Base-by-base conservation (phyloP, 129 eudicot species). In the Cynara cardunculus region DNA sequence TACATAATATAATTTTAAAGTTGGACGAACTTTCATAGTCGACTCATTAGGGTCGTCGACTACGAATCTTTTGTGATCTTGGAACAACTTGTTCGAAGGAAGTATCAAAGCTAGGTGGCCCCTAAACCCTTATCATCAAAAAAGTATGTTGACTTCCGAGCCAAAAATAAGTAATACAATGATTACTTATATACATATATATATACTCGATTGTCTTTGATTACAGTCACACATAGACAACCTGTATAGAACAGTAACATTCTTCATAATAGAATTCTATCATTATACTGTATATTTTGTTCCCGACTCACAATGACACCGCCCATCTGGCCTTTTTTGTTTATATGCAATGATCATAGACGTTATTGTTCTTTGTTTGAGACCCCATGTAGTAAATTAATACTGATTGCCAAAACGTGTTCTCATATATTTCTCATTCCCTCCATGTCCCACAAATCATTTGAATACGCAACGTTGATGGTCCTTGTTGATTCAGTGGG, bases 61-160 rank as follows among this genome's bases (percentile, higher is more conserved):
- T 64, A 19, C 69, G 28, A 64, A 64, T 22, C 69, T 64, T 56
- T 21, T 64, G 22, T 64, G 27, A 22, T 61, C 26, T 67, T 67
- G 65, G 27, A 66, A 69, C 53, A 28, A 46, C 24, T 44, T 27
- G 46, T 69, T n/a, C 8, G 8, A 78, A 78, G 8, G 18, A 69
- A 46, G 21, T 49, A 79, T 70, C 32, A 49, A 69, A 79, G 72
- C 34, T 35, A 10, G 62, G 82, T 78, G 82, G 69, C 69, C 76
- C 56, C 44, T 1, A 69, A 27, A 19, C 59, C 59, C 70, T 59
- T 24, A 35, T 53, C 83, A 11, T 44, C 66, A 10, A 71, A 72
- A 79, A 80, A 59, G 76, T 22, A 3, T 21, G 32, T 22, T 59
- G 77, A 46, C 66, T 61, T 56, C 53, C 32, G 62, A 39, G 74